phyloP scores from a whole-genome alignment of 2,329 filamentous ascomycete species.

The Cordyceps militaris region DNA sequence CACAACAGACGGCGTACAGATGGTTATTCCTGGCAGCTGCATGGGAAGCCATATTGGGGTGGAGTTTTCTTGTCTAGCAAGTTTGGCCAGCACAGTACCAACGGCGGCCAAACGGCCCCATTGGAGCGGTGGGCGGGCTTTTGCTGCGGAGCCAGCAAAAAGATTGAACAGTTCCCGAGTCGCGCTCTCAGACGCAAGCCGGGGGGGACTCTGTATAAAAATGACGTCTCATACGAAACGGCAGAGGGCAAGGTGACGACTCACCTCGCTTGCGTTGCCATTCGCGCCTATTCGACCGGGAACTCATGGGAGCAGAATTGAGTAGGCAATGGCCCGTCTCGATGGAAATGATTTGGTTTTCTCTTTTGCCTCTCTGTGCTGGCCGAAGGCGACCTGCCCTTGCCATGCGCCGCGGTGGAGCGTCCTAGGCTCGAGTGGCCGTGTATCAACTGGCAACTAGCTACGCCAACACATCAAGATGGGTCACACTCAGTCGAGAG shows the following conservation, averaged over 20 bases:
- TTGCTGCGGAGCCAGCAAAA: neutral
- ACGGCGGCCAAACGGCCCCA: conserved; percentile 2
- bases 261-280: neutral
- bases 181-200: neutral
- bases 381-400: conserved; percentile 12
- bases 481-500: conserved; percentile 60
- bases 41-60: neutral
- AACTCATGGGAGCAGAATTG: neutral
- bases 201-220: neutral
- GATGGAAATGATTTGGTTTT: neutral
- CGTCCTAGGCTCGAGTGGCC: conserved; percentile 54
- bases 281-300: too few relatives aligned
- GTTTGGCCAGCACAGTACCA: conserved; percentile 2
- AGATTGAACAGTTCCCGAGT: neutral
- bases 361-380: neutral
- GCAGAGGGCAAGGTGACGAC: neutral
- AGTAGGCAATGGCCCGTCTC: neutral
- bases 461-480: conserved; percentile 87
- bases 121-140: conserved; percentile 16
- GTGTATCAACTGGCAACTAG: conserved; percentile 72
- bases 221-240: neutral
- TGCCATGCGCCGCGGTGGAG: conserved; percentile 52
- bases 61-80: neutral
- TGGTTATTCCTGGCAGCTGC: neutral
- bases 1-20: conserved; percentile 1